Base-by-base conservation (phyloP, 495 filamentous ascomycete genomes). In the Penicillium nucicola region DNA sequence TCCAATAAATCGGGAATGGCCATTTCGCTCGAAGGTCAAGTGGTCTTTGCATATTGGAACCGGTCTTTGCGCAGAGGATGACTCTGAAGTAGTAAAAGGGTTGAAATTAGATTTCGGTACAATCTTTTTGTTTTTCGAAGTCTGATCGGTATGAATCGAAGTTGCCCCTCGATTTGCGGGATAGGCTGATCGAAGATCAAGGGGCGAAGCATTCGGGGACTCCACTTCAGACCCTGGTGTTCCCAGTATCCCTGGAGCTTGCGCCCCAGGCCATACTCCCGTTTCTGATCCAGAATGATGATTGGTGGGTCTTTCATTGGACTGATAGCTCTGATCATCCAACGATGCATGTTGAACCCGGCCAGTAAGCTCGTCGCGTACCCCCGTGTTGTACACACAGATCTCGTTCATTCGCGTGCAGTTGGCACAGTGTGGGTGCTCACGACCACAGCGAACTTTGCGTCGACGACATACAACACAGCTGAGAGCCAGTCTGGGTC, bases 361-460 rank as follows among this genome's bases (percentile, higher is more conserved):
- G 33, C 49, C 48, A 10, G 53, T 53, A 6, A 35, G 22, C 25
- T 42, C 13, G 20, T 62, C 48, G 3, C 48, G 53, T 14, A 38
- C 30, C 3, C 35, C 47, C 11, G 34, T 33, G 7, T 60, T 41
- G 32, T 63, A 60, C 2, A 55, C 39, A 35, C 60, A 63, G 18
- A 1, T 50, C 36, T 58, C 49, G 13, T 56, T 55, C 38, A 56
- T 37, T n/a, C 57, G 53, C 12, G 42, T 28, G 23, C 65, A 68
- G 40, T 64, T 62, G 25, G 35, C 47, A 23, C 65, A 68, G 40
- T 55, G 33, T 40, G 65, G 61, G 32, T 58, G 51, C 12, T 56
- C 56, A 8, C 52, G 50, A 14, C 56, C 61, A 20, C 63, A 65
- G 17, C 61, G 61, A 18, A 66, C 61, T 33, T 66, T 66, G 18